Evolutionary conservation across 192 early-diverging fungal species (phyloP), one percentile per base, ranked within the genome.

Genomic region (Chytriomyces hyalinus): DNA sequence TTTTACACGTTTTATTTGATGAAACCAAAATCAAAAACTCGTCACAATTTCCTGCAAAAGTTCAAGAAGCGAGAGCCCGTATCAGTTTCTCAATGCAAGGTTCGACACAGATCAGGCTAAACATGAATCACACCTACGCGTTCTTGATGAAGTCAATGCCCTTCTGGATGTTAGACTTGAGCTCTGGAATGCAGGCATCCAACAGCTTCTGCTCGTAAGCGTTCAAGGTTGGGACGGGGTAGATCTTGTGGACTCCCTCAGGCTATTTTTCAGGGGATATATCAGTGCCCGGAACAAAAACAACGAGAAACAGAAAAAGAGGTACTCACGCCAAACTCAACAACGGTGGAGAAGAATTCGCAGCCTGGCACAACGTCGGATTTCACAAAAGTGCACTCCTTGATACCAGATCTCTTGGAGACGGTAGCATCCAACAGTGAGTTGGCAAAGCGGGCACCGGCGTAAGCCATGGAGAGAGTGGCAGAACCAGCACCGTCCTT

Each of bases 81-180:
- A 36, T 36, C 36, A 36, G 36, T 36, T 36, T 36, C 2, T 36
- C 36, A 36, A 36, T 36, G 36, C 36, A 36, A 36, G 36, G 36
- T 2, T 36, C 36, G 36, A 36, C 36, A 36, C 36, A 36, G 36
- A 36, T 36, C 36, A 36, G 36, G 36, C 36, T 36, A 36, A 36
- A 36, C 4, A 36, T 36, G 36, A 36, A 36, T 36, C 36, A 36
- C 36, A 68, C 67, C 50, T 78, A 78, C 77, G 67, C 69, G 70
- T 79, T 79, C 62, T 65, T 73, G 82, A 92, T 91, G 89, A 97
- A 99, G 68, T 87, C 86, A 61, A 92, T 84, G 49, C 97, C 97
- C 86, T 91, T 91, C 71, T 85, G 79, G 77, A 91, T 91, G 84
- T 87, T 90, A 57, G 73, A 70, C 81, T 90, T 89, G 57, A 91